Base-by-base conservation (phyloP, 169 alveolate species). In the Cyclospora cayetanensis region DNA sequence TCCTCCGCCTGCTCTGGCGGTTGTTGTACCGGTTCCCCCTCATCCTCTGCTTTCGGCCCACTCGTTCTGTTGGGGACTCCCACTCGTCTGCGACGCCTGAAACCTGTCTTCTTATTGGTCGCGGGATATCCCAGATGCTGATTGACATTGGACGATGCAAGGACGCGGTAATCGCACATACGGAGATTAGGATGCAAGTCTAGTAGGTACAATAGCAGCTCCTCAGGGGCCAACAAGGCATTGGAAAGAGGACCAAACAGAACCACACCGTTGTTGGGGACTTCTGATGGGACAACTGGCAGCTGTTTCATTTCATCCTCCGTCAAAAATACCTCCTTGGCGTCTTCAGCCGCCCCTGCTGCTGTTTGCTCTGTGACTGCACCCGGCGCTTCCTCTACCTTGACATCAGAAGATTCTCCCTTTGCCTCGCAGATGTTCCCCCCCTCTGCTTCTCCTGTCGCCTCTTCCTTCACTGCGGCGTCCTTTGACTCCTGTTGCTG, bases 211-310 rank as follows among this genome's bases (percentile, higher is more conserved):
- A 68, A 9, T 15, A 86, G 86, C 15, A 55, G 86, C 60, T 86
- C 92, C 20, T 86, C 92, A 2, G 92, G 92, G n/a, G 92, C 92
- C 0, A 86, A 29, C 55, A 86, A 41, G 37, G 92, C 63, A 50
- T 35, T 46, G 12, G 79, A 53, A 29, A 86, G 55, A 35, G 92
- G 92, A n/a, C 92, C 92, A 18, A 68, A 35, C 29, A 86, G 31
- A 20, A 86, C 92, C 5, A 86, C 41, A 22, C 92, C 92, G 31
- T 86, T 76, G 53, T 50, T 50, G 15, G 92, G 92, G 60, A 86
- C 55, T 22, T 41, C 42, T n/a, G 27, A 35, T 29, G 92, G 92
- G 31, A 86, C 20, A 12, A 22, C 37, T 2, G 92, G 92, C 4
- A 86, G 55, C 55, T 52, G 34, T 39, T 70, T 35, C 65, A 68